Evolutionary conservation across 2,329 filamentous ascomycete species (phyloP).

Genomic region (Trichoderma breve): DNA sequence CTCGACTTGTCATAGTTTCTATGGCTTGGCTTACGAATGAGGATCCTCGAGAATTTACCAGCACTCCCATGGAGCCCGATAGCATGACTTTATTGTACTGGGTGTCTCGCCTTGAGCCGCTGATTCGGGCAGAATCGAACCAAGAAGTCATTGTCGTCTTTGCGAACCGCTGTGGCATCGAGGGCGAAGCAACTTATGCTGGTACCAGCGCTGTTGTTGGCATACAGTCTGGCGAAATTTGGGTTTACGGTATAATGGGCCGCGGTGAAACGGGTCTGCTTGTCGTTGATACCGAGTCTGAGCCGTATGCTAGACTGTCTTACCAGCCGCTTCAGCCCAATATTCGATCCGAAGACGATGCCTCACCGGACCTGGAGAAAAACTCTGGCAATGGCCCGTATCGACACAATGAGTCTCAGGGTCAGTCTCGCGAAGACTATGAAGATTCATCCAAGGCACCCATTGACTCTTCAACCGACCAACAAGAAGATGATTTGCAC

Average conservation of each 20-base stretch:
- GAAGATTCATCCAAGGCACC: background rate
- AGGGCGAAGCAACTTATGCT: slow-evolving; percentile 66
- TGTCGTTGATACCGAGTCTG: slow-evolving; percentile 59
- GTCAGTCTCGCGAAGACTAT: background rate
- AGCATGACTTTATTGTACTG: slow-evolving; percentile 74
- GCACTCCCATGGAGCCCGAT: slow-evolving; percentile 58
- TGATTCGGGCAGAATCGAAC: slow-evolving; percentile 50
- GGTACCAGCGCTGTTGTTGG: slow-evolving; percentile 72
- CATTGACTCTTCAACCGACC: background rate
- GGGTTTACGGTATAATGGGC: slow-evolving; percentile 66
- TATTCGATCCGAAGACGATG: background rate
- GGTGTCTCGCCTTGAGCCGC: slow-evolving; percentile 67
- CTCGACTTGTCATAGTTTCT: slow-evolving; percentile 65
- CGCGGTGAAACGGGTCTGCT: slow-evolving; percentile 68
- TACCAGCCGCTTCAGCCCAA: slow-evolving; percentile 19
- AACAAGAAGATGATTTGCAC: background rate
- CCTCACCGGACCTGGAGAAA: background rate
- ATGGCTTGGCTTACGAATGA: slow-evolving; percentile 76
- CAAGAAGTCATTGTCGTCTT: slow-evolving; percentile 68
- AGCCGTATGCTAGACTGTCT: slow-evolving; percentile 47
- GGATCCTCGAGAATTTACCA: slow-evolving; percentile 46
- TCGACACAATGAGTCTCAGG: background rate
- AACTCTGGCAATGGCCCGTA: background rate
- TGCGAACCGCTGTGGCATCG: slow-evolving; percentile 67
- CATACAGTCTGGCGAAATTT: slow-evolving; percentile 63